Evolutionary conservation across 2,329 filamentous ascomycete genomes (phyloP).

Genomic region (Myotisia sp.): DNA sequence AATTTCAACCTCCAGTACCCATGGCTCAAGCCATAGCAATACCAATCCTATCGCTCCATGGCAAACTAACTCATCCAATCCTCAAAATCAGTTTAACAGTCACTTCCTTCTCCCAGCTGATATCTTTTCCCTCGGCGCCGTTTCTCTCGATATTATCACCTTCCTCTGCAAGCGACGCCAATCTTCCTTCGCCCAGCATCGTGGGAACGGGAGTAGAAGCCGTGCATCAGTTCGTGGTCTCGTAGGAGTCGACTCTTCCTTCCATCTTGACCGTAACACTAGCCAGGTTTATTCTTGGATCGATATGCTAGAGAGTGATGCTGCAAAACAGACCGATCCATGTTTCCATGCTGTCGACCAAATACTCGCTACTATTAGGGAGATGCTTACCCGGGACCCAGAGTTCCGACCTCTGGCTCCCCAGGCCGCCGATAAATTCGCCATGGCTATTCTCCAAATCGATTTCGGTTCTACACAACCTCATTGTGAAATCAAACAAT

Average conservation of each 20-base stretch:
- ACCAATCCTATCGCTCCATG: not conserved
- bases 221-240: slow-evolving; percentile 29
- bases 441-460: slow-evolving; percentile 14
- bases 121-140: slow-evolving; percentile 45
- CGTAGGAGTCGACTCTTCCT: slow-evolving; percentile 42
- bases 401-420: slow-evolving; percentile 20
- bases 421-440: slow-evolving; percentile 18
- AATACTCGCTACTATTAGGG: slow-evolving; percentile 25
- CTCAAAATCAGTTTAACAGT: not conserved
- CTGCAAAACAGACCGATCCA: slow-evolving; percentile 28
- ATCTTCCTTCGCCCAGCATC: slow-evolving; percentile 42
- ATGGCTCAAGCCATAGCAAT: slow-evolving; percentile 2
- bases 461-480: slow-evolving; percentile 7
- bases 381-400: slow-evolving; percentile 25
- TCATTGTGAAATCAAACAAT: slow-evolving; percentile 3
- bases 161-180: slow-evolving; percentile 44
- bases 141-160: slow-evolving; percentile 46
- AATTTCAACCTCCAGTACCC: slow-evolving; percentile 1
- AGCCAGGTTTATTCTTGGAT: slow-evolving; percentile 46
- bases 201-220: slow-evolving; percentile 38
- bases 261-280: slow-evolving; percentile 39
- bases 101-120: slow-evolving; percentile 29
- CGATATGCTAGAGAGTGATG: slow-evolving; percentile 35
- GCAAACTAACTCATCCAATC: slow-evolving; percentile 1
- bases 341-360: slow-evolving; percentile 25